phyloP scores from a whole-genome alignment of 1,139 yeast species.

The Lodderomyces theae region DNA sequence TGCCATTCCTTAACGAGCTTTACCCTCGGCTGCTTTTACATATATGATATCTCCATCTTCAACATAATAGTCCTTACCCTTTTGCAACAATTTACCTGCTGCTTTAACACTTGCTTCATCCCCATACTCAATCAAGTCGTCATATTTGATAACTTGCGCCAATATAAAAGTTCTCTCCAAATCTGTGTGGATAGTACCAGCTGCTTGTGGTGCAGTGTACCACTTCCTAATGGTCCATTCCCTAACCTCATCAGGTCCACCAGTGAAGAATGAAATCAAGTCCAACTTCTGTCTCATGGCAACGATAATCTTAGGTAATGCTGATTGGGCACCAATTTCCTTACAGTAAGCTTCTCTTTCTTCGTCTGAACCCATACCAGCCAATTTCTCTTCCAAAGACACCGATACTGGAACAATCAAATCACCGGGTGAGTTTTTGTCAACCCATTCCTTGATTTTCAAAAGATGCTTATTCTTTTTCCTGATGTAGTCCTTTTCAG shows the following conservation, averaged over 20 bases:
- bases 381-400: conserved; percentile 87
- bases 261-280: conserved; percentile 79
- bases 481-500: conserved; percentile 92
- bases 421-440: conserved; percentile 91
- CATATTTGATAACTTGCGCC: conserved; percentile 48
- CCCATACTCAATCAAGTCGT: conserved; percentile 68
- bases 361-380: conserved; percentile 83
- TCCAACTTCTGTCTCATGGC: conserved; percentile 82
- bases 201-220: conserved; percentile 86
- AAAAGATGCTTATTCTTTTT: conserved; percentile 95
- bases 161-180: conserved; percentile 50
- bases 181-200: conserved; percentile 78
- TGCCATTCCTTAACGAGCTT: conserved; percentile 45
- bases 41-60: conserved; percentile 79
- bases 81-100: conserved; percentile 86
- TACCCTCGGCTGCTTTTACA: conserved; percentile 97
- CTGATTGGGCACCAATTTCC: conserved; percentile 78
- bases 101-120: conserved; percentile 87
- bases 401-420: conserved; percentile 91
- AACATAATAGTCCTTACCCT: conserved; percentile 97
- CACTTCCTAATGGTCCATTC: conserved; percentile 87
- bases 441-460: conserved; percentile 96
- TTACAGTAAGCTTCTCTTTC: conserved; percentile 91
- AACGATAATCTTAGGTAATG: conserved; percentile 83
- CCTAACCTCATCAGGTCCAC: conserved; percentile 84